A percentile compares a stretch with the other conserved stretches of the same genome.
These are phyloP conservation scores for Parascedosporium putredinis DNA, from an alignment of 2,329 filamentous ascomycete genomes.

Conservation along the genomic window DNA sequence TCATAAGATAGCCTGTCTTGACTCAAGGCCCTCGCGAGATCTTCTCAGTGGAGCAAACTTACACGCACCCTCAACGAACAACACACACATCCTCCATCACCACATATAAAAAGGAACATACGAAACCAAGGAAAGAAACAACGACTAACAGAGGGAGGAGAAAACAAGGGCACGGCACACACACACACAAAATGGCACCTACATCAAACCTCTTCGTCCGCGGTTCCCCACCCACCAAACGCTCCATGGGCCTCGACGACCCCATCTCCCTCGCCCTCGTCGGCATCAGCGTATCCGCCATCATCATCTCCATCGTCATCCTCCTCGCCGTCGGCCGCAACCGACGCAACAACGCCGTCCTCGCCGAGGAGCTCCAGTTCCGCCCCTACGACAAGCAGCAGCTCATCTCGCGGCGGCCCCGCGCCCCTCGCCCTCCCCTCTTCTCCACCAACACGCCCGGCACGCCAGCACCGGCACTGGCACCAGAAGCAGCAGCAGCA, in stretches of 20 bases:
- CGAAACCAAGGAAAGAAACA: not conserved
- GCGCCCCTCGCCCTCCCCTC: too few species aligned
- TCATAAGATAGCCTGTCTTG: too few species aligned
- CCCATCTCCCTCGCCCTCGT: not conserved
- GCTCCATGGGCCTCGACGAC: not conserved
- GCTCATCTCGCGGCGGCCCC: too few species aligned
- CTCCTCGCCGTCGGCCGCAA: not conserved
- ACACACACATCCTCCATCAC: not conserved
- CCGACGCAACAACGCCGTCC: not conserved
- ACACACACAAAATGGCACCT: too few species aligned
- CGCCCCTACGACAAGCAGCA: not conserved
- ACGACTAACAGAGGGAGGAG: too few species aligned
- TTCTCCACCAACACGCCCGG: too few species aligned
- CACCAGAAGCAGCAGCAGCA: too few species aligned
- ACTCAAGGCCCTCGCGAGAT: too few species aligned
- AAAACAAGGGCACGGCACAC: too few species aligned
- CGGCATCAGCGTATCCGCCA: conserved; percentile 1
- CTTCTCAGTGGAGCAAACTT: not conserved
- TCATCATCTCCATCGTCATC: not conserved
- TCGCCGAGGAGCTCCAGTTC: not conserved
- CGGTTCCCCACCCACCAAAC: not conserved
- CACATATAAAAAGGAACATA: not conserved
- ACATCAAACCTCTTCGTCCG: not conserved
- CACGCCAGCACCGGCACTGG: too few species aligned
- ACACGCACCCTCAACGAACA: not conserved